phyloP scores from a whole-genome alignment of 2,329 filamentous ascomycete species.

The Ceratocystis cacaofunesta region DNA sequence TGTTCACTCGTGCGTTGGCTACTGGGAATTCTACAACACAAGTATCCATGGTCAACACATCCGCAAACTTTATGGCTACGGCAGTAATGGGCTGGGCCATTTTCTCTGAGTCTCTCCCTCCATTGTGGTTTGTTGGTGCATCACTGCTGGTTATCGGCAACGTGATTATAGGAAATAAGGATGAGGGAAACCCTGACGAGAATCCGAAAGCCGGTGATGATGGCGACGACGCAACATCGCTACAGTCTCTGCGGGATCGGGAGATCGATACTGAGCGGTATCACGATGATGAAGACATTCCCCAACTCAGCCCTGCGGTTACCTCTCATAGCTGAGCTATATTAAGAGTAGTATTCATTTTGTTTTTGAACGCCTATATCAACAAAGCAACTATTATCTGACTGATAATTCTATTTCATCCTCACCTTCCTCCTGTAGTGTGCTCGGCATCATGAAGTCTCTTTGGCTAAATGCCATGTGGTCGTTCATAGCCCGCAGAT shows the following conservation, averaged over 20 bases:
- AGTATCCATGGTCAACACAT: constrained; percentile 70
- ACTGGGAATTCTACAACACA: constrained; percentile 61
- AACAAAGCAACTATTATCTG: constrained; percentile 19
- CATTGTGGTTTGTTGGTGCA: constrained; percentile 64
- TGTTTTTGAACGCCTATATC: background rate
- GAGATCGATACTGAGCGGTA: constrained; percentile 24
- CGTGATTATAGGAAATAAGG: constrained; percentile 60
- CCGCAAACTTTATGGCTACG: constrained; percentile 66
- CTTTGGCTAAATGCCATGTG: background rate
- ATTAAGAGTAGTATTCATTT: background rate
- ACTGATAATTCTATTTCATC: constrained; percentile 32
- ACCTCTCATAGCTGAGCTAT: background rate
- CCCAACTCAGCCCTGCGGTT: background rate
- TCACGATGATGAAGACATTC: constrained; percentile 5
- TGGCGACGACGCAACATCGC: constrained; percentile 18
- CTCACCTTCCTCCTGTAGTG: constrained; percentile 25
- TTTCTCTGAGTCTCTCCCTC: constrained; percentile 56
- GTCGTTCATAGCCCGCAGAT: constrained; percentile 33
- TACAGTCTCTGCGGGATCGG: constrained; percentile 20
- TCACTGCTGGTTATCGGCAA: constrained; percentile 58
- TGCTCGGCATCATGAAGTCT: background rate
- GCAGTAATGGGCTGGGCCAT: constrained; percentile 55
- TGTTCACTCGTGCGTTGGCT: constrained; percentile 67
- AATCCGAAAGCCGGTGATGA: background rate
- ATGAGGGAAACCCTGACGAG: constrained; percentile 30